These are phyloP conservation scores for Cyberlindnera veronae DNA, from an alignment of 805 yeast species.

Conservation along the genomic window DNA sequence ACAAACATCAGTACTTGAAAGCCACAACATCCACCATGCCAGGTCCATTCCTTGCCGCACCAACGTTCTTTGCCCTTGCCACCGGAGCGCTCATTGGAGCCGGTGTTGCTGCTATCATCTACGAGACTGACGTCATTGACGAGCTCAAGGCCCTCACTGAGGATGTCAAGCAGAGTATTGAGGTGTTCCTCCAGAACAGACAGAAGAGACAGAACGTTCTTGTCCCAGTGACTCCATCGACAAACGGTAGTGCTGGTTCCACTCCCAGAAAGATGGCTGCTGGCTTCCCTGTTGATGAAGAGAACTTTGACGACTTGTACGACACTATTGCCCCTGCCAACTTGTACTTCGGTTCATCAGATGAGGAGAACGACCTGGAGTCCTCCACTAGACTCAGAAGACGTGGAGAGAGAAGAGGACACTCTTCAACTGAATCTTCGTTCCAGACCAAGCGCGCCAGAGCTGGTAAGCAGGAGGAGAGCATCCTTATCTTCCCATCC, in stretches of 20 bases:
- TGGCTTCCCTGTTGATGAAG: too few relatives aligned
- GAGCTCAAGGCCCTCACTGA: slow-evolving; percentile 8
- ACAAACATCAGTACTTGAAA: neutral
- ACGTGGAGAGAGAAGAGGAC: neutral
- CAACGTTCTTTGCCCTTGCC: slow-evolving; percentile 8
- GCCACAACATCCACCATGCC: slow-evolving; percentile 1
- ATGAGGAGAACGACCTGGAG: neutral
- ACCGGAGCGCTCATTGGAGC: slow-evolving; percentile 13
- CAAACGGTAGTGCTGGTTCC: too few relatives aligned
- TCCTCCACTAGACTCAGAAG: neutral
- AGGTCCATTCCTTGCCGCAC: slow-evolving; percentile 5
- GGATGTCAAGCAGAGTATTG: slow-evolving; percentile 6
- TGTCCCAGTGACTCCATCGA: neutral
- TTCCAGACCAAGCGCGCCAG: slow-evolving; percentile 2
- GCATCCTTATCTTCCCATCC: slow-evolving; percentile 2
- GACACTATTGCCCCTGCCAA: slow-evolving; percentile 1
- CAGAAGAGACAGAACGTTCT: neutral
- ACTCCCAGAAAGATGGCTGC: too few relatives aligned
- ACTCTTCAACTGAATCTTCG: neutral
- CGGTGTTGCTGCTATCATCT: slow-evolving; percentile 7
- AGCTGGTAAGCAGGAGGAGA: neutral
- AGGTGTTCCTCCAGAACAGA: slow-evolving; percentile 4
- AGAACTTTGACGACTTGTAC: slow-evolving; percentile 9
- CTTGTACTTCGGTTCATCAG: neutral
- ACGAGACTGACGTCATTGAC: slow-evolving; percentile 9